These are phyloP conservation scores for Saturnispora zaruensis DNA, from an alignment of 805 yeast species.

Conservation along the genomic window DNA sequence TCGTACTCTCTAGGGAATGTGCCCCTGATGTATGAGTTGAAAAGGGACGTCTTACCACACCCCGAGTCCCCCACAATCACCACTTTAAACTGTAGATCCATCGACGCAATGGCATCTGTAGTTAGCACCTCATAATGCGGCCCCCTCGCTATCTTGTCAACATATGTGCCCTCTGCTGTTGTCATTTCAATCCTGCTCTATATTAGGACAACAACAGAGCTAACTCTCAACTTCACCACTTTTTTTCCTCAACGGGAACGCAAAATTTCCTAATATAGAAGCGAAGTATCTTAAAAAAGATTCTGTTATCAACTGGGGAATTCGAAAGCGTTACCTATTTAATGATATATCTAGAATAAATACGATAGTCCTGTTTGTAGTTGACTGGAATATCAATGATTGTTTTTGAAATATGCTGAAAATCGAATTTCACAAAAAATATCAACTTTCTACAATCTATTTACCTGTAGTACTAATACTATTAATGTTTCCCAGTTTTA, in stretches of 20 bases:
- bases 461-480: too few relatives aligned
- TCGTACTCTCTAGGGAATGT: slow-evolving; percentile 96
- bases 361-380: too few relatives aligned
- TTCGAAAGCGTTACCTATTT: too few relatives aligned
- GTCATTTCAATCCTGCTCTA: neutral
- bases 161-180: slow-evolving; percentile 1
- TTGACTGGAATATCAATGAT: too few relatives aligned
- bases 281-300: too few relatives aligned
- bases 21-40: slow-evolving; percentile 91
- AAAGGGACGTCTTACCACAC: slow-evolving; percentile 92
- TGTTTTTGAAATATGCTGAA: too few relatives aligned
- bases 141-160: slow-evolving; percentile 17
- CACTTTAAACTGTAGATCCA: slow-evolving; percentile 27
- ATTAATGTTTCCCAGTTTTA: too few relatives aligned
- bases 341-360: too few relatives aligned
- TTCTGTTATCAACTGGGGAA: too few relatives aligned
- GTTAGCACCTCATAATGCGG: slow-evolving; percentile 19
- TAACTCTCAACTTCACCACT: neutral
- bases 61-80: slow-evolving; percentile 99
- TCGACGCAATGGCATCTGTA: slow-evolving; percentile 27
- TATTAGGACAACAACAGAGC: neutral
- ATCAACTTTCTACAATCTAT: too few relatives aligned
- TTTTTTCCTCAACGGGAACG: neutral
- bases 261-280: neutral
- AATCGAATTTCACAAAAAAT: too few relatives aligned